Evolutionary conservation across 345 rosid genomes (phyloP), one percentile per base, ranked within the genome.

Genomic region (Corchorus capsularis): DNA sequence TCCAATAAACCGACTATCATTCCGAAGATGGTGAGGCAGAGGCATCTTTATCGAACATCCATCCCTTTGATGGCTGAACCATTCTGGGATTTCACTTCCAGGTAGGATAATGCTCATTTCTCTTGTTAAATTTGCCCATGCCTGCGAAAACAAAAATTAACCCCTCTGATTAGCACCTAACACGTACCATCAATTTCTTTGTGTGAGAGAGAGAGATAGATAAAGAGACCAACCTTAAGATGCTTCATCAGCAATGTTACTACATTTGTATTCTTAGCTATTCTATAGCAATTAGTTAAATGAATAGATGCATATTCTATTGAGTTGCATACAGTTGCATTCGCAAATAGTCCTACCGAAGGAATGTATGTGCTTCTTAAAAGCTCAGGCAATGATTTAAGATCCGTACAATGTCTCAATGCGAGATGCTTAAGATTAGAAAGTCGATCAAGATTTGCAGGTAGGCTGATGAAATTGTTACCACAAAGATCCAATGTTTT

Each of bases 341-440:
- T n/a, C 14, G 34, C 64, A 12, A 46, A 0, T 68, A 49, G 0
- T 8, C 39, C 76, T 59, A 39, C 6, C 0, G 43, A 6, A 39
- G 5, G 27, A 27, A 27, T 39, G 6, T 6, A 3, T 6, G 43
- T 39, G 16, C 4, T 39, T 57, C 27, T 27, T 27, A 83, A 86
- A 75, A 82, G 84, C 56, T 82, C 83, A 1, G 80, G 83, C 73
- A 86, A 37, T n/a, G 77, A 75, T 71, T 52, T 76, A 56, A 86
- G 87, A 64, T 67, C 65, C 78, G 41, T 74, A 63, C 86, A 86
- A 15, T 64, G 63, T 66, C 56, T 50, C 22, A 86, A 13, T 15
- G 41, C 0, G 17, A 84, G 79, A 41, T 11, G 12, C 1, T 37
- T 20, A 84, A 27, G 79, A 10, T 64, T 27, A 45, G 77, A 55